Evolutionary conservation across 345 rosid genomes (phyloP).

Genomic region (Arabis hirsuta): DNA sequence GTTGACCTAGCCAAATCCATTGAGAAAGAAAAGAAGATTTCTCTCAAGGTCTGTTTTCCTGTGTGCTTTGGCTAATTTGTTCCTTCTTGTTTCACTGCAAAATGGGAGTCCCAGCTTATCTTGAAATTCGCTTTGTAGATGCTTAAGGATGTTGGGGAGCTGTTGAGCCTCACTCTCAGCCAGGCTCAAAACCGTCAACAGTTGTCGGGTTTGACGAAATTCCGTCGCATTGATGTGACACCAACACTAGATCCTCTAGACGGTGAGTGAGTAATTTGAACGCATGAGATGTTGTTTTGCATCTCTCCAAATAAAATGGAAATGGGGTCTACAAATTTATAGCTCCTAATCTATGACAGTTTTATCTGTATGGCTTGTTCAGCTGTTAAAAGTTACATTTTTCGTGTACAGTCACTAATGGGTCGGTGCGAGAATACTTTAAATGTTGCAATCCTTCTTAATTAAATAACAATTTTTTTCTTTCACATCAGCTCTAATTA

Average conservation of each 20-base stretch:
- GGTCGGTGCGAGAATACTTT: background rate
- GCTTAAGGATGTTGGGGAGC: conserved; percentile 81
- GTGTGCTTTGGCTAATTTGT: conserved; percentile 1
- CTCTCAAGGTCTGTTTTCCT: conserved; percentile 68
- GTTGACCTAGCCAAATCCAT: conserved; percentile 80
- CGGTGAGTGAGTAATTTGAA: conserved; percentile 52
- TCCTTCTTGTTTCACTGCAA: conserved; percentile 4
- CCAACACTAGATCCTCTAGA: conserved; percentile 72
- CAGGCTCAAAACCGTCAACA: conserved; percentile 73
- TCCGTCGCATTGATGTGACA: conserved; percentile 74
- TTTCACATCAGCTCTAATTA: conserved; percentile 6
- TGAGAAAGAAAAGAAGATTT: conserved; percentile 88
- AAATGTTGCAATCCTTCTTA: background rate
- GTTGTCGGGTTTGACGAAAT: conserved; percentile 80
- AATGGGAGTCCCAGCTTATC: conserved; percentile 15
- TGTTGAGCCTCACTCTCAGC: conserved; percentile 75
- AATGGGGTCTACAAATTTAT: background rate
- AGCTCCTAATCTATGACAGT: background rate
- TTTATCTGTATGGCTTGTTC: conserved; percentile 13
- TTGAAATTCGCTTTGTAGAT: conserved; percentile 53
- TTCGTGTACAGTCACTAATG: background rate
- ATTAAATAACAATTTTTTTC: background rate
- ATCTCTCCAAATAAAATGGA: conserved; percentile 11
- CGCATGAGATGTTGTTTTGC: conserved; percentile 1
- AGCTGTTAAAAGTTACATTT: conserved; percentile 6